Evolutionary conservation across 2,329 filamentous ascomycete species (phyloP), one percentile per base, ranked within the genome.

Genomic region (Nigrospora sphaerica): DNA sequence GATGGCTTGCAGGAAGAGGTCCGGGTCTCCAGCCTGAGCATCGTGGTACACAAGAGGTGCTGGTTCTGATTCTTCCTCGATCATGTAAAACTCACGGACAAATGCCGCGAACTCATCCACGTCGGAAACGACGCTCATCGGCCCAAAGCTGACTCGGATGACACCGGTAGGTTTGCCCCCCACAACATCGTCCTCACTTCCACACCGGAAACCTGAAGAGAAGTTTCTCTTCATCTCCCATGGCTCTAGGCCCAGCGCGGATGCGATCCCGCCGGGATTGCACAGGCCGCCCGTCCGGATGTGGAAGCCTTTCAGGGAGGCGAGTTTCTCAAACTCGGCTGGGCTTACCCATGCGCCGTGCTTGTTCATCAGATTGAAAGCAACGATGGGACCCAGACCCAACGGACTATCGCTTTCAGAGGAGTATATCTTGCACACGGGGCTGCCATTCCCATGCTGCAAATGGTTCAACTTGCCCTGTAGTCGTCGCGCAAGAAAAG

Each of bases 251-350:
- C 73, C 71, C n/a, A 97, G 74, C 17, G 82, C 80, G 1, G 75
- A 73, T 13, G 90, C 85, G 48, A 95, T 79, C 1, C 90, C 90
- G 11, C 91, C 93, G 1, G 93, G 92, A 57, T 95, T 96, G 67
- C 93, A 98, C 1, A 96, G 73, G 0, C 89, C 86, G 6, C 93
- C 93, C 1, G 89, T 95, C 34, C 93, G 81, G 16, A 97, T 69
- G 57, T 96, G 88, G 37, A 97, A 86, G 42, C 81, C 78, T 53
- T 85, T 88, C 17, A 95, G 71, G 3, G 78, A 75, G 7, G 90
- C 86, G 18, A 96, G 72, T 62, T 92, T 95, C 61, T 97, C 91
- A 16, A 97, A 82, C 60, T 97, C 91, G 13, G 80, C 74, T 51
- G 91, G 84, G 53, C 87, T 88, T 44, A 93, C 64, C 85, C 88